Conservation (phyloP, 169 alveolate genomes). For the Theileria annulata region DNA sequence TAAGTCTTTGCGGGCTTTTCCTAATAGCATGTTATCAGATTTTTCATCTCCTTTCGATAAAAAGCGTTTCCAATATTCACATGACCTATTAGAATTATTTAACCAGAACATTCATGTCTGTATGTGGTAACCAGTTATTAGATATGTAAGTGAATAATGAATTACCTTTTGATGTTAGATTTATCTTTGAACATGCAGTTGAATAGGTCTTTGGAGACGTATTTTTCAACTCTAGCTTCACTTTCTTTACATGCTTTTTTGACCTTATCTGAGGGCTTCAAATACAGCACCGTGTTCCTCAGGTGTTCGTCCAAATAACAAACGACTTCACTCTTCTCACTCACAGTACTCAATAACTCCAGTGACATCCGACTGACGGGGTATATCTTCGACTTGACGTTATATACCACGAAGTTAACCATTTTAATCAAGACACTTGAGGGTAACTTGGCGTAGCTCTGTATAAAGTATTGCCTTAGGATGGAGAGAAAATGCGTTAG, state of each 20-base stretch:
- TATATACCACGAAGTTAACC: neutral
- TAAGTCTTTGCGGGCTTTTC: slow-evolving; percentile 25
- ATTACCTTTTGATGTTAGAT: neutral
- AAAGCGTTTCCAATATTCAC: slow-evolving; percentile 39
- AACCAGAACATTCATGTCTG: too few relatives aligned
- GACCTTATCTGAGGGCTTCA: slow-evolving; percentile 1
- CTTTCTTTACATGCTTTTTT: neutral
- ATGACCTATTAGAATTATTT: slow-evolving; percentile 1
- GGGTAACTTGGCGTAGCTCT: neutral
- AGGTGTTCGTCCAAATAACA: neutral
- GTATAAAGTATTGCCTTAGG: neutral
- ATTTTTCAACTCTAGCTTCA: neutral
- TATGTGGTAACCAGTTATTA: too few relatives aligned
- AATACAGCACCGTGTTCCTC: neutral
- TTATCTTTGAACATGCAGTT: slow-evolving; percentile 37
- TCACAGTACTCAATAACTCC: neutral
- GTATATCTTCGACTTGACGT: neutral
- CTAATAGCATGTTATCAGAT: slow-evolving; percentile 8
- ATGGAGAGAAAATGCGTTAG: neutral
- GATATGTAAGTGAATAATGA: too few relatives aligned
- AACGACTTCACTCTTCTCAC: neutral
- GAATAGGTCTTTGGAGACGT: slow-evolving; percentile 34
- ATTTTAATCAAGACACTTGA: neutral
- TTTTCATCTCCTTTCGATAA: slow-evolving; percentile 16
- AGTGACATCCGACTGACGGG: neutral